These are phyloP conservation scores for Wilcoxina mikolae DNA, from an alignment of 495 filamentous ascomycete species.

Conservation along the genomic window DNA sequence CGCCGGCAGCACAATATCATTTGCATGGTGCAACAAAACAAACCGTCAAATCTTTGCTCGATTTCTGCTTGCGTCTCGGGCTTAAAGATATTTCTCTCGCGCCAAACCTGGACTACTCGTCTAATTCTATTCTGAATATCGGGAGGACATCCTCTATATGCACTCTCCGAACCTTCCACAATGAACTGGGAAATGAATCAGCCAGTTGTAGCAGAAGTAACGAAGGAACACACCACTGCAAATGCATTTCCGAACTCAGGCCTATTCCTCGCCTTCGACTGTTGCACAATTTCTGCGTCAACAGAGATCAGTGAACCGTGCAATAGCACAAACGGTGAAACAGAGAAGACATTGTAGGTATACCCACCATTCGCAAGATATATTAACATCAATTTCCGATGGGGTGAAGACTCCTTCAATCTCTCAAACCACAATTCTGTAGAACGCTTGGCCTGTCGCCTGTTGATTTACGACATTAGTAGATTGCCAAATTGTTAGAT, in stretches of 20 bases:
- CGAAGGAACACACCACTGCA: constrained; percentile 44
- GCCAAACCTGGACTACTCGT: constrained; percentile 89
- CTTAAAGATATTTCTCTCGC: constrained; percentile 74
- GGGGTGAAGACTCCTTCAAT: constrained; percentile 65
- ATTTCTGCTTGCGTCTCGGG: constrained; percentile 57
- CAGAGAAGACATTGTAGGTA: constrained; percentile 13
- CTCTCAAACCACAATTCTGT: constrained; percentile 79
- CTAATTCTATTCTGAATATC: constrained; percentile 78
- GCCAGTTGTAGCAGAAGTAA: constrained; percentile 2
- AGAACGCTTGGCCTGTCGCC: constrained; percentile 77
- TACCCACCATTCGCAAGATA: constrained; percentile 96
- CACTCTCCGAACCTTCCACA: constrained; percentile 63
- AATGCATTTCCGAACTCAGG: constrained; percentile 86
- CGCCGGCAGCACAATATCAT: neutral
- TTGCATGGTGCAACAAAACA: constrained; percentile 15
- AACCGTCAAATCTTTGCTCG: constrained; percentile 67
- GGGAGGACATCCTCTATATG: constrained; percentile 70
- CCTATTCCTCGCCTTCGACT: constrained; percentile 79
- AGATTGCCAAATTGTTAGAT: neutral
- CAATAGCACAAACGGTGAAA: neutral
- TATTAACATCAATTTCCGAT: constrained; percentile 77
- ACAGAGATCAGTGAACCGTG: neutral
- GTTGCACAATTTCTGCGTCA: constrained; percentile 71
- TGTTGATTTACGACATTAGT: constrained; percentile 27
- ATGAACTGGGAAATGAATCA: constrained; percentile 42